These are phyloP conservation scores for Phialophora macrospora DNA, from an alignment of 2,329 filamentous ascomycete species.

Conservation along the genomic window DNA sequence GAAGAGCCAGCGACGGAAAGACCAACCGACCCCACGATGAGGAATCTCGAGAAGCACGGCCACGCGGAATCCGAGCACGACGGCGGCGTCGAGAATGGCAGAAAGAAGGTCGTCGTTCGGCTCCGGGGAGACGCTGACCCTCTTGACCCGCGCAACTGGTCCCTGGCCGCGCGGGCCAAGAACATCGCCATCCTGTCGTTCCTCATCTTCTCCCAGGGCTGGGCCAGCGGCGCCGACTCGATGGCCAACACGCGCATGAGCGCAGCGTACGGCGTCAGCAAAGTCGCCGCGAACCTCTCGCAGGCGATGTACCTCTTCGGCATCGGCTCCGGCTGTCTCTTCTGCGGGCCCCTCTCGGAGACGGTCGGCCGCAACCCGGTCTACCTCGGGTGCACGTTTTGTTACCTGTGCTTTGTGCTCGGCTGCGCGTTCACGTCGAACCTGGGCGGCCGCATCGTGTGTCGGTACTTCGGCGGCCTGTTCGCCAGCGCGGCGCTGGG, in stretches of 20 bases:
- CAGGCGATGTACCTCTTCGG: constrained; percentile 48
- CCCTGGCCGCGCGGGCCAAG: not conserved
- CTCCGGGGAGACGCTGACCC: constrained; percentile 42
- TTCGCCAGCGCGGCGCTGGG: constrained; percentile 3
- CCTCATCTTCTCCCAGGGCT: constrained; percentile 17
- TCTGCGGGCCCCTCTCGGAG: constrained; percentile 58
- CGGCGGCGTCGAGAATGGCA: not conserved
- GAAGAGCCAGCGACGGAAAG: not conserved
- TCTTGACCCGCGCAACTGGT: constrained; percentile 24
- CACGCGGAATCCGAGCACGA: not conserved
- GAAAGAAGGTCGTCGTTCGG: constrained; percentile 1
- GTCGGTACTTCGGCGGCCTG: constrained; percentile 34
- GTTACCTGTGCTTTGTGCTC: constrained; percentile 58
- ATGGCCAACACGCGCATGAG: constrained; percentile 27
- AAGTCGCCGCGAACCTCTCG: constrained; percentile 51
- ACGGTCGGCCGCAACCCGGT: constrained; percentile 56
- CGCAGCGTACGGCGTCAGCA: constrained; percentile 50
- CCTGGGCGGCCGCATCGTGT: constrained; percentile 53
- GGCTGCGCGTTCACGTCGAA: constrained; percentile 53
- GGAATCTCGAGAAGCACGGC: not conserved
- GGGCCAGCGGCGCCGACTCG: constrained; percentile 18
- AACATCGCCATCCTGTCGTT: constrained; percentile 11
- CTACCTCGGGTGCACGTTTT: constrained; percentile 53
- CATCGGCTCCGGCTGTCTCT: constrained; percentile 56
- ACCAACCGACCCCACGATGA: too few relatives aligned